phyloP scores from a whole-genome alignment of 495 filamentous ascomycete species.

The Penicillium pancosmium region DNA sequence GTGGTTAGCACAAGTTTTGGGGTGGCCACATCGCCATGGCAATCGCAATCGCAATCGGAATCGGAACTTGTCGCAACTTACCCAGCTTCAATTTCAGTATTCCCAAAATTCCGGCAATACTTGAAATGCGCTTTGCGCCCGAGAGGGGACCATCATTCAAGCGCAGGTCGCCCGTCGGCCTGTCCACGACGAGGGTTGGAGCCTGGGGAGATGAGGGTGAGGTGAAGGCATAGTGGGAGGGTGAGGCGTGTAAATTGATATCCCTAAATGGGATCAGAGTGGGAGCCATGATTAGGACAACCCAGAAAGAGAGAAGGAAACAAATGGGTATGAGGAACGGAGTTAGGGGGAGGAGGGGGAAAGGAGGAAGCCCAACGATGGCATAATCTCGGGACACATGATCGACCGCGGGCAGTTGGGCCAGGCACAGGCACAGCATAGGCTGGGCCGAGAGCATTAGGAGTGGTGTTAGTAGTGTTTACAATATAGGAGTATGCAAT shows the following conservation, averaged over 20 bases:
- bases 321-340: conserved; percentile 5
- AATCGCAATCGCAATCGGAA: background rate
- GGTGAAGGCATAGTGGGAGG: conserved; percentile 92
- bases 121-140: conserved; percentile 80
- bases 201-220: conserved; percentile 91
- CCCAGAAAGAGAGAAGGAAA: conserved; percentile 7
- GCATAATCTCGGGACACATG: conserved; percentile 32
- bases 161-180: conserved; percentile 89
- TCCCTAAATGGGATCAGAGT: conserved; percentile 82
- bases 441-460: background rate
- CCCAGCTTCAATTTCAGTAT: conserved; percentile 88
- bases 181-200: conserved; percentile 82
- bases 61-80: conserved; percentile 38
- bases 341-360: conserved; percentile 11
- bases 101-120: conserved; percentile 91
- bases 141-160: conserved; percentile 76
- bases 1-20: conserved; percentile 15
- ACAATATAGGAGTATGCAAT: no score
- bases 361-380: conserved; percentile 15
- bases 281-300: conserved; percentile 49
- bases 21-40: background rate
- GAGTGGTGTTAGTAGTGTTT: background rate
- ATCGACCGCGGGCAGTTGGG: conserved; percentile 18
- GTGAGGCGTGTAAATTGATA: conserved; percentile 90
- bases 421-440: conserved; percentile 14